These are phyloP conservation scores for Orbilia oligospora DNA, from an alignment of 2,329 filamentous ascomycete genomes.

Conservation along the genomic window DNA sequence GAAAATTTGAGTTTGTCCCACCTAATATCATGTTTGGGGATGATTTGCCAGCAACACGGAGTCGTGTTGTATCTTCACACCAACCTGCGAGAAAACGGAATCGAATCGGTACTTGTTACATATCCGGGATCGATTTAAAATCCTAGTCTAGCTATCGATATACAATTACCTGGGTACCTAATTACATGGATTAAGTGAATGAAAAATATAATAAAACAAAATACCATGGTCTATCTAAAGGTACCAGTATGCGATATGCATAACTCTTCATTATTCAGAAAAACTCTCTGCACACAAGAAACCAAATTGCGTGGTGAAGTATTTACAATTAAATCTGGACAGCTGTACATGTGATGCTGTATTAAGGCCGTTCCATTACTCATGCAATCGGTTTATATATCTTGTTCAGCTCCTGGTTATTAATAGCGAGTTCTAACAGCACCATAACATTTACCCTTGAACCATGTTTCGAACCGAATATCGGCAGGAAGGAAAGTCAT, in stretches of 20 bases:
- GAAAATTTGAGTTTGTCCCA: constrained; percentile 44
- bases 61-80: constrained; percentile 14
- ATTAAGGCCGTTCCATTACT: constrained; percentile 8
- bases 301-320: constrained; percentile 9
- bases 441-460: constrained; percentile 60
- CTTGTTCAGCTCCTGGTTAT: not conserved
- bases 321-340: constrained; percentile 8
- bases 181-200: not conserved
- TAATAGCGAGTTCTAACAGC: constrained; percentile 58
- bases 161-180: too few relatives aligned
- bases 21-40: not conserved
- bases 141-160: too few relatives aligned
- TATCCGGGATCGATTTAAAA: too few relatives aligned
- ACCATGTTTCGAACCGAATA: constrained; percentile 60
- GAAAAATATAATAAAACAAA: not conserved
- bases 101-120: too few relatives aligned
- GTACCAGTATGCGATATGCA: not conserved
- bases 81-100: too few relatives aligned
- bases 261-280: constrained; percentile 12
- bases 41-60: constrained; percentile 14
- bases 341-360: not conserved
- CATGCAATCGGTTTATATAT: constrained; percentile 3
- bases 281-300: constrained; percentile 12
- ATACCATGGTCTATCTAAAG: not conserved
- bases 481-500: constrained; percentile 59